Base-by-base conservation (phyloP, 1,284 basidiomycete species). In the Ustilago curta region DNA sequence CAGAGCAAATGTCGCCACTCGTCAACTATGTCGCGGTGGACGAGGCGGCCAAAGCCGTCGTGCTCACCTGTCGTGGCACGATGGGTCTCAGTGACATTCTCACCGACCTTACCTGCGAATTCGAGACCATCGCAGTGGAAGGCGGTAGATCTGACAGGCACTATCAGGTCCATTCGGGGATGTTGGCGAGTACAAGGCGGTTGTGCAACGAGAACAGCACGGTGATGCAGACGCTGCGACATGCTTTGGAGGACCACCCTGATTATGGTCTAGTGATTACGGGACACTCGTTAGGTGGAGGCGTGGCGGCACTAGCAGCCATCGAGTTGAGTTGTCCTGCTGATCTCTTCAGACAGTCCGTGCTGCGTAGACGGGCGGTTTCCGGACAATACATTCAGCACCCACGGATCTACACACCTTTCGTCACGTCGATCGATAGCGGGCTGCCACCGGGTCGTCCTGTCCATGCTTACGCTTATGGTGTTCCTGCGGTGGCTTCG, bases 21-120 rank as follows among this genome's bases (percentile, higher is more conserved):
- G 86, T 87, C 12, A 85, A 86, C 75, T 87, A 86, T 61, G 84
- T 88, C 31, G 85, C 87, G 2, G 85, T 88, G 25, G 87, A 88
- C 61, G 87, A 88, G 62, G 77, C 80, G 1, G 67, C 85, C 21
- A 76, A 86, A 65, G 86, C 87, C 0, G 83, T 87, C 32, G 86
- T 87, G 16, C 73, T 87, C 74, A 87, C 87, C 14, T 88, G 87
- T 66, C 84, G 88, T 11, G 87, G 87, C 6, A 88, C 88, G 2
- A 83, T 88, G 37, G 85, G 75, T 21, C 80, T 88, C 0, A 87
- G 86, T 12, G 88, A 88, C 71, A 85, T 88, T 16, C 84, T 88
- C n/a, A 86, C 87, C 43, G 88, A 88, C 68, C 83, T 88, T 4
- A 88, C 87, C 0, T 88, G 87, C 80, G 84, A 85, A 35, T 88